Percentiles rank a stretch among this genome's conserved stretches.
Conservation (phyloP, 495 filamentous ascomycete species). For the Penicillium lividum region DNA sequence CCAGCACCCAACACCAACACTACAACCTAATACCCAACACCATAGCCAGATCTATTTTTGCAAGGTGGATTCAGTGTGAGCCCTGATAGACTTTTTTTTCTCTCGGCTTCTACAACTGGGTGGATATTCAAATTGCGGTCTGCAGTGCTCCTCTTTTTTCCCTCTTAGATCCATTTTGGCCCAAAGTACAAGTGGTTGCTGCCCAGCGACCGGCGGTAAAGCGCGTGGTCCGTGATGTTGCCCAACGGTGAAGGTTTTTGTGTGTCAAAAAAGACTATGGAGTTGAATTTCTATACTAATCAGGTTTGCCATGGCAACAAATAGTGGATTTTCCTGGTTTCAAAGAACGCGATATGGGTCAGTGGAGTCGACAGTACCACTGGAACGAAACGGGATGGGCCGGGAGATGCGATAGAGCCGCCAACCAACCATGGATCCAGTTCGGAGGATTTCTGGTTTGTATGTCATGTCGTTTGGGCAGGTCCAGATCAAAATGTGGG, state of each 20-base stretch:
- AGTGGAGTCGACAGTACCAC: conserved; percentile 31
- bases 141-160: conserved; percentile 25
- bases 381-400: conserved; percentile 32
- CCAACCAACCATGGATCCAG: conserved; percentile 29
- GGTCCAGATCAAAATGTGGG: conserved; percentile 9
- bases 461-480: conserved; percentile 8
- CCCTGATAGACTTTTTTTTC: conserved; percentile 4
- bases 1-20: too few species aligned
- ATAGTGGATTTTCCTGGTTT: conserved; percentile 17
- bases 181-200: conserved; percentile 35
- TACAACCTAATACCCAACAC: neutral
- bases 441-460: conserved; percentile 2
- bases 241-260: conserved; percentile 32
- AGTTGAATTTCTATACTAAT: conserved; percentile 6
- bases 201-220: conserved; percentile 46
- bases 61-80: conserved; percentile 7
- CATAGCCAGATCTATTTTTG: conserved; percentile 11
- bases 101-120: neutral
- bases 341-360: conserved; percentile 16
- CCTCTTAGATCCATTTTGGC: conserved; percentile 20
- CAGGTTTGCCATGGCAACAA: conserved; percentile 32
- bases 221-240: conserved; percentile 34
- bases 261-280: conserved; percentile 20
- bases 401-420: conserved; percentile 17
- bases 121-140: conserved; percentile 39